Evolutionary conservation across 2,329 filamentous ascomycete genomes (phyloP).

Genomic region (Epichloe sp.): DNA sequence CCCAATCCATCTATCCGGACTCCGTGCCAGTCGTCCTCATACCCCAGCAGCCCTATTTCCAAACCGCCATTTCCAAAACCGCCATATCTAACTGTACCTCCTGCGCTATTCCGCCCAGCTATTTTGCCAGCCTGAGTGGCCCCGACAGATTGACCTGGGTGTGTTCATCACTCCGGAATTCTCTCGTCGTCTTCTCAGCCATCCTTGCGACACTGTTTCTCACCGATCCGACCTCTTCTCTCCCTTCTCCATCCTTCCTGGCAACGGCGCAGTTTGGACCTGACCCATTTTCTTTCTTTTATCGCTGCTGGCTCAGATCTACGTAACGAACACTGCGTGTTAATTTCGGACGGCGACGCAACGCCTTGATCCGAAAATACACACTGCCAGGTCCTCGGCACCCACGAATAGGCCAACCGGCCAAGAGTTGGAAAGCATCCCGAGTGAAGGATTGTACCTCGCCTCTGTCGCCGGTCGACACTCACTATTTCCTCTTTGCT

Average conservation of each 20-base stretch:
- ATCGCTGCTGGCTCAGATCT: constrained; percentile 47
- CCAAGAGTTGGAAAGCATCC: not conserved
- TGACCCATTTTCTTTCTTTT: constrained; percentile 8
- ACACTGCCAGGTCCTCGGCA: no score
- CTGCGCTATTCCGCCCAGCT: no score
- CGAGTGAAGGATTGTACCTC: not conserved
- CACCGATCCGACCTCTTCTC: constrained; percentile 7
- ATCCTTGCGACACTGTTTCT: constrained; percentile 1
- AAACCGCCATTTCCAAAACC: not conserved
- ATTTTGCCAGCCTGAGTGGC: no score
- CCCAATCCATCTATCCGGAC: not conserved
- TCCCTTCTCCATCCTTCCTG: constrained; percentile 11
- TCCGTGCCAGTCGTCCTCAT: not conserved
- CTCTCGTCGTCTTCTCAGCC: not conserved
- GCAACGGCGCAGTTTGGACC: constrained; percentile 1
- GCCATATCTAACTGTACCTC: not conserved
- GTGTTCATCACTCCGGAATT: not conserved
- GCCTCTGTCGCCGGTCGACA: constrained; percentile 43
- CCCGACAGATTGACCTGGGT: not conserved
- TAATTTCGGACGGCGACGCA: no score
- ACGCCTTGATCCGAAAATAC: no score
- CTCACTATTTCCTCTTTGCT: constrained; percentile 15
- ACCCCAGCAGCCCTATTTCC: not conserved
- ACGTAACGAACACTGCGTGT: not conserved
- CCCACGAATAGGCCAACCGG: not conserved